Evolutionary conservation across 306 rosid species (phyloP).

Genomic region (Senna siamea): DNA sequence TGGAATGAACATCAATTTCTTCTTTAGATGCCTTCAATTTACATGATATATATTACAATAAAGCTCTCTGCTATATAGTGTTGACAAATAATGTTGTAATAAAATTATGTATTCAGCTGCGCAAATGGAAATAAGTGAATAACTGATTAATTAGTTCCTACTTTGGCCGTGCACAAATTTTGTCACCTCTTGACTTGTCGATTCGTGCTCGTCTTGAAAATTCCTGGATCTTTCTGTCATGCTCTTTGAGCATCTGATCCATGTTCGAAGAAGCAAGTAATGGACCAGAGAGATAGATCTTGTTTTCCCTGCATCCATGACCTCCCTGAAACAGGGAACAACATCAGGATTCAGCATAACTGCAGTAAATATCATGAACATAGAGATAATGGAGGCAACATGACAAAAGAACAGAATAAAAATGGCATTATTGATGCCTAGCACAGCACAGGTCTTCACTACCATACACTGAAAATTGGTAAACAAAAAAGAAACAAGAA

Average conservation of each 20-base stretch:
- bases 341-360: slow-evolving; percentile 16
- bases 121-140: slow-evolving; percentile 24
- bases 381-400: not conserved
- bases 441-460: not conserved
- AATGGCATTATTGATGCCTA: slow-evolving; percentile 5
- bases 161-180: slow-evolving; percentile 39
- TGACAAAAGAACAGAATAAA: not conserved
- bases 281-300: slow-evolving; percentile 89
- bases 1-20: slow-evolving; percentile 27
- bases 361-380: not conserved
- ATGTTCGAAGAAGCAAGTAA: slow-evolving; percentile 65
- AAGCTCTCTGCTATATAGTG: slow-evolving; percentile 36
- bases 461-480: not conserved
- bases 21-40: slow-evolving; percentile 42
- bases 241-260: slow-evolving; percentile 84
- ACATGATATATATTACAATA: slow-evolving; percentile 39
- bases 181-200: slow-evolving; percentile 49
- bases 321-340: slow-evolving; percentile 57
- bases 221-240: slow-evolving; percentile 82
- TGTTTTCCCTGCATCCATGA: slow-evolving; percentile 62
- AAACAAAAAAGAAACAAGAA: not conserved
- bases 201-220: slow-evolving; percentile 70
- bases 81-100: slow-evolving; percentile 35
- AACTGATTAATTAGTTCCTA: slow-evolving; percentile 26
- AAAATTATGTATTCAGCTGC: slow-evolving; percentile 31